Conservation (phyloP, 208 protist genomes). For the Trypanosoma caninum region DNA sequence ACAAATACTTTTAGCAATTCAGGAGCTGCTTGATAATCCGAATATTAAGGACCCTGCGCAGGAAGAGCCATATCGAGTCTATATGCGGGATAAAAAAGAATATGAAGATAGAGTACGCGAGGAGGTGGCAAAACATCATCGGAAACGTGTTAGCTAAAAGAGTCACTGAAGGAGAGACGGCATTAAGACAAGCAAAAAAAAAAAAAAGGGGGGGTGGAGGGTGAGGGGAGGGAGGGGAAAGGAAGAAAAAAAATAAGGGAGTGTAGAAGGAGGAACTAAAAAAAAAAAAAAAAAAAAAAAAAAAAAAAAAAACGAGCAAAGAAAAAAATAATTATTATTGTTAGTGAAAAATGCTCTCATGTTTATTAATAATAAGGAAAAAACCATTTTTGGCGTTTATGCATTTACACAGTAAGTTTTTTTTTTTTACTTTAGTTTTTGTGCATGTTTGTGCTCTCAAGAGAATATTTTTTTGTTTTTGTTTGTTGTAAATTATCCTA, state of each 20-base stretch:
- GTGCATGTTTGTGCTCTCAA: constrained; percentile 3
- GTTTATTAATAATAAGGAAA: too few species aligned
- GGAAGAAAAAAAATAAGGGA: background rate
- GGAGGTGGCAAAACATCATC: constrained; percentile 78
- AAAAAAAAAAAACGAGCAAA: background rate
- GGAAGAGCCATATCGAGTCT: constrained; percentile 93
- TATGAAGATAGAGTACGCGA: constrained; percentile 87
- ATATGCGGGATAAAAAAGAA: constrained; percentile 67
- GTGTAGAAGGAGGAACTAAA: background rate
- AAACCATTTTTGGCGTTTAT: too few species aligned
- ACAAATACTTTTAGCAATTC: constrained; percentile 98
- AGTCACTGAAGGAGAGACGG: background rate
- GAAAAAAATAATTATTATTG: too few species aligned
- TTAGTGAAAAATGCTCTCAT: too few species aligned
- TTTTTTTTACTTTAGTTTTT: too few species aligned
- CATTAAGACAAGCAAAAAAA: background rate
- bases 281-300: constrained; percentile 12
- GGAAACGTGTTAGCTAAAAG: constrained; percentile 4
- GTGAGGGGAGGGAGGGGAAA: background rate
- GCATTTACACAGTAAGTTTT: too few species aligned
- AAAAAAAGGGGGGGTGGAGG: constrained; percentile 1
- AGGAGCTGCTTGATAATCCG: constrained; percentile 97
- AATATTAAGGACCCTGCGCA: constrained; percentile 98
- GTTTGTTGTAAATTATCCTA: too few species aligned
- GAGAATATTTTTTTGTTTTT: too few species aligned